Conservation (phyloP, 2,329 filamentous ascomycete genomes). For the Aspergillus pseudoterreus region DNA sequence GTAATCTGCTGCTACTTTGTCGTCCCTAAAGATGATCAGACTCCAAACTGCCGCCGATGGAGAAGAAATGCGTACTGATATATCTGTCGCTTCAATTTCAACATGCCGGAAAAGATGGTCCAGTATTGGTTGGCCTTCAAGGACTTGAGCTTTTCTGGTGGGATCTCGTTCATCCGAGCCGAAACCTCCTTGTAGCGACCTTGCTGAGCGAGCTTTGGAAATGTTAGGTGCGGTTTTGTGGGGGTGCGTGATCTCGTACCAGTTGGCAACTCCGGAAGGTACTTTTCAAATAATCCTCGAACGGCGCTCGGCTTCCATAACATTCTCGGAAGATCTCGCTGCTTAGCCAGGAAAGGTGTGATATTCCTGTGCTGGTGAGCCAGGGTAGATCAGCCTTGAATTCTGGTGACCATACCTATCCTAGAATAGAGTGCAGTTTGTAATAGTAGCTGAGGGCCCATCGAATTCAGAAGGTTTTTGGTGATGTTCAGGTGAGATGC, state of each 20-base stretch:
- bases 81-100: conserved; percentile 41
- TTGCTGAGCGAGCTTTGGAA: conserved; percentile 51
- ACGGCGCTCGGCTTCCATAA: conserved; percentile 59
- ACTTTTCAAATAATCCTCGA: conserved; percentile 76
- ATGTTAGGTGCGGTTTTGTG: neutral
- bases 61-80: conserved; percentile 31
- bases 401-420: conserved; percentile 53
- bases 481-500: conserved; percentile 78
- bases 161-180: conserved; percentile 56
- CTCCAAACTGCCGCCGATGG: neutral
- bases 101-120: conserved; percentile 39
- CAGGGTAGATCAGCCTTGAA: neutral
- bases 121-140: conserved; percentile 69
- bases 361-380: conserved; percentile 42
- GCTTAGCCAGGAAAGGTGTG: conserved; percentile 54
- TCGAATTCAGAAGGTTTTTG: conserved; percentile 67
- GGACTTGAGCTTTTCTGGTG: conserved; percentile 62
- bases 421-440: conserved; percentile 71
- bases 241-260: conserved; percentile 27
- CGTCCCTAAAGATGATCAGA: conserved; percentile 42
- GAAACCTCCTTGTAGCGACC: conserved; percentile 71
- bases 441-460: conserved; percentile 71
- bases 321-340: conserved; percentile 73
- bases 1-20: conserved; percentile 55
- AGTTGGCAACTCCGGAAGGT: conserved; percentile 67